Evolutionary conservation across 192 early-diverging fungal species (phyloP), one percentile per base, ranked within the genome.

Genomic region (Coemansia sp.): DNA sequence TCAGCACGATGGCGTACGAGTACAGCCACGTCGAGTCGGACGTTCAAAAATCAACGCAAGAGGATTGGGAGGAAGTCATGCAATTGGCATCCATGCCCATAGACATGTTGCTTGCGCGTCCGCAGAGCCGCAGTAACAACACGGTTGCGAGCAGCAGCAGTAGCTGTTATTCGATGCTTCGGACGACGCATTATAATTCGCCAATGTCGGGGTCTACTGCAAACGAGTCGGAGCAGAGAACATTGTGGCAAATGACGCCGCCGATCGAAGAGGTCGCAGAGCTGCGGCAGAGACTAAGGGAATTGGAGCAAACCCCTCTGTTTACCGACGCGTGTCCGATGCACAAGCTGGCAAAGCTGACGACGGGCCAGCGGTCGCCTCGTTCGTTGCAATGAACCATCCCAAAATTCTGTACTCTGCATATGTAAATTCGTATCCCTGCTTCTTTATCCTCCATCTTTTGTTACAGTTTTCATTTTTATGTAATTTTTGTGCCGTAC

Each of bases 31-130:
- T 62, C 56, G 55, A 43, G 22, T 38, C 51, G 1, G 69, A 72
- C 37, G 56, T 55, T 2, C 62, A 60, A 24, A 19, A 55, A 5
- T 74, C 77, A 12, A 71, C 65, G 60, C 69, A 60, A 27, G 62
- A 68, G 38, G 78, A 72, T 62, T 81, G 78, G 78, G 69, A 81
- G 60, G 72, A 81, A 65, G 78, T 81, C 37, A 72, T 81, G 14
- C 62, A 75, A 21, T 69, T 81, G 72, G 65, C 78, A 25, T 65
- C 67, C 22, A 49, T 50, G 49, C 63, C 78, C 4, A 29, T 69
- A 50, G 69, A 81, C 15, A 32, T 25, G 15, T 27, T 17, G 27
- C 12, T 15, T 10, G 25, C 54, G n/a, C 21, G n/a, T 0, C n/a
- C 17, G 57, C 15, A 10, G 3, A 45, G 25, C 1, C 25, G 38